Evolutionary conservation across 2,329 filamentous ascomycete species (phyloP), one percentile per base, ranked within the genome.

Genomic region (Blumeria hordei): DNA sequence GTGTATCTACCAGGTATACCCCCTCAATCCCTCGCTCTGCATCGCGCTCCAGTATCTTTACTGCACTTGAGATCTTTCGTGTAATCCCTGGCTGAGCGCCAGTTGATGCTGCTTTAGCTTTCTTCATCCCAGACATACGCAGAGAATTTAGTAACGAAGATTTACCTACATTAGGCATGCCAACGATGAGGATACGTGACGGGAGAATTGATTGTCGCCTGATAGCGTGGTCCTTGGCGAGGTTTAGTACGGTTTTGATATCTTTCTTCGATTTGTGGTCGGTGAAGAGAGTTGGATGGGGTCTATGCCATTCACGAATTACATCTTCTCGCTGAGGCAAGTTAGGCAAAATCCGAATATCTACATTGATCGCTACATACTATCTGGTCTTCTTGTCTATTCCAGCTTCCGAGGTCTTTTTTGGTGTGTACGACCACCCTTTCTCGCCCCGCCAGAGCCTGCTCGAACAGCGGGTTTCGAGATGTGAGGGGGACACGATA

Each of bases 111-210:
- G 80, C 88, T 66, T 90, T 93, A 18, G 74, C 73, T 52, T 65
- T 64, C 54, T 72, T 69, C 60, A 85, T 75, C 43, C 87, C 86
- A 16, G 74, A 71, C 43, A 73, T 76, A 18, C 92, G 81, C 52
- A 96, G 74, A 14, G 81, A 77, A 67, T 98, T 98, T 44, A 98
- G 77, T n/a, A 98, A 73, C 1, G 88, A 88, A 50, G 86, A 94
- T 69, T 98, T 98, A 37, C 92, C 92, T 0, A 94, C 86, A 65
- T 98, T 98, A 37, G 92, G 92, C 88, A 98, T 95, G 55, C 92
- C 92, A 12, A 96, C 88, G 0, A 96, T 78, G 67, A 98, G 76
- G 56, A 88, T 77, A 52, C 88, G 78, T 61, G 87, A 76, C n/a
- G 88, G 88, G 7, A 85, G 81, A n/a, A 96, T 69, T 21, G 76